Evolutionary conservation across 257 asterid species (phyloP).

Genomic region (Thymus quinquecostatus): DNA sequence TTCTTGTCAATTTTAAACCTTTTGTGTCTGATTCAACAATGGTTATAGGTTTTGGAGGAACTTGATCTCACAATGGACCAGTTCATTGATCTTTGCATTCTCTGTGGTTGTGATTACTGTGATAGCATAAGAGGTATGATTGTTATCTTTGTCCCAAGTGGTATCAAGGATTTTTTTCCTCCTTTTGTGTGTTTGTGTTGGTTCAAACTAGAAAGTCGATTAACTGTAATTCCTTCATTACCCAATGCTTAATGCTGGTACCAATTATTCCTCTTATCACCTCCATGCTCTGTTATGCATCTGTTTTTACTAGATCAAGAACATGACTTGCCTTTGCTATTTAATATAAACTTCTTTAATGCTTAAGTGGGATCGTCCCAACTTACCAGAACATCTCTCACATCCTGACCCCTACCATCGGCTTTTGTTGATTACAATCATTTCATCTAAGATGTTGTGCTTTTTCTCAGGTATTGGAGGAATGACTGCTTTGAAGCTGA

Average conservation of each 20-base stretch:
- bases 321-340: constrained; percentile 15
- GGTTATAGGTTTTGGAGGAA: constrained; percentile 79
- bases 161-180: neutral
- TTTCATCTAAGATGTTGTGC: constrained; percentile 22
- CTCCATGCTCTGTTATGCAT: neutral
- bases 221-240: neutral
- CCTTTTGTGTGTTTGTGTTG: neutral
- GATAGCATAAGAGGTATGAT: constrained; percentile 91
- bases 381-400: neutral
- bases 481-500: constrained; percentile 91
- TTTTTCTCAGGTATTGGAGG: constrained; percentile 84
- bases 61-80: constrained; percentile 94
- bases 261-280: neutral
- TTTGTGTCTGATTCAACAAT: constrained; percentile 27
- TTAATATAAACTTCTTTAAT: neutral
- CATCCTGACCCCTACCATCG: neutral
- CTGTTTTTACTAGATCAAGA: constrained; percentile 12
- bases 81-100: constrained; percentile 94
- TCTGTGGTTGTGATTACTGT: constrained; percentile 96
- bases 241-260: neutral
- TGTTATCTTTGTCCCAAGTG: constrained; percentile 1
- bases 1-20: constrained; percentile 24
- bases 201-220: neutral
- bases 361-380: constrained; percentile 11
- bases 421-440: neutral